A percentile compares a stretch with the other conserved stretches of the same genome.
Conservation (phyloP, 1,284 basidiomycete species). For the Austropuccinia psidii region DNA sequence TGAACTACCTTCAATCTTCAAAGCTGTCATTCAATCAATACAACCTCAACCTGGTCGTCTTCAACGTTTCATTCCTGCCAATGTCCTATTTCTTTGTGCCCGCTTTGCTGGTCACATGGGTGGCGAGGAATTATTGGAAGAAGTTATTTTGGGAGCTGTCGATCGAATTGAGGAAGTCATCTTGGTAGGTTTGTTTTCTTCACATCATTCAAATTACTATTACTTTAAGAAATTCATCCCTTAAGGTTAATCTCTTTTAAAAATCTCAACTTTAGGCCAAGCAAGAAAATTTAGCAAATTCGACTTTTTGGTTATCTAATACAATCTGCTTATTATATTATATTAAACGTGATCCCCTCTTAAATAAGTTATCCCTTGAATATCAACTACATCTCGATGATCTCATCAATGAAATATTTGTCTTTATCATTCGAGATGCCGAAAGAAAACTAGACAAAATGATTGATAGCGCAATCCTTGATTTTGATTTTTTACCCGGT, state of each 20-base stretch:
- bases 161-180: constrained; percentile 85
- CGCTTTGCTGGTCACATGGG: constrained; percentile 41
- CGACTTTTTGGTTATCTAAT: constrained; percentile 94
- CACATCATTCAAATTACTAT: constrained; percentile 16
- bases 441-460: constrained; percentile 81
- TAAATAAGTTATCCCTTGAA: constrained; percentile 35
- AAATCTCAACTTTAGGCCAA: constrained; percentile 55
- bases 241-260: not conserved
- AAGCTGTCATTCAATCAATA: constrained; percentile 42
- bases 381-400: constrained; percentile 56
- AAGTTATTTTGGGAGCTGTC: constrained; percentile 78
- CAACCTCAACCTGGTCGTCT: constrained; percentile 43
- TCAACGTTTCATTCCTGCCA: constrained; percentile 43
- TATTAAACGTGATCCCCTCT: constrained; percentile 62
- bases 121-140: constrained; percentile 60
- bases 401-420: constrained; percentile 88
- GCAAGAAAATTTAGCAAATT: constrained; percentile 72
- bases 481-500: constrained; percentile 66
- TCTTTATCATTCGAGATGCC: constrained; percentile 87
- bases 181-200: constrained; percentile 59
- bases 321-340: constrained; percentile 80
- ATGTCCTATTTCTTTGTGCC: constrained; percentile 43
- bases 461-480: constrained; percentile 73
- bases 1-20: constrained; percentile 42
- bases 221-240: constrained; percentile 14